Evolutionary conservation across 2,329 filamentous ascomycete species (phyloP).

Genomic region (Torrubiellomyces zombiae): DNA sequence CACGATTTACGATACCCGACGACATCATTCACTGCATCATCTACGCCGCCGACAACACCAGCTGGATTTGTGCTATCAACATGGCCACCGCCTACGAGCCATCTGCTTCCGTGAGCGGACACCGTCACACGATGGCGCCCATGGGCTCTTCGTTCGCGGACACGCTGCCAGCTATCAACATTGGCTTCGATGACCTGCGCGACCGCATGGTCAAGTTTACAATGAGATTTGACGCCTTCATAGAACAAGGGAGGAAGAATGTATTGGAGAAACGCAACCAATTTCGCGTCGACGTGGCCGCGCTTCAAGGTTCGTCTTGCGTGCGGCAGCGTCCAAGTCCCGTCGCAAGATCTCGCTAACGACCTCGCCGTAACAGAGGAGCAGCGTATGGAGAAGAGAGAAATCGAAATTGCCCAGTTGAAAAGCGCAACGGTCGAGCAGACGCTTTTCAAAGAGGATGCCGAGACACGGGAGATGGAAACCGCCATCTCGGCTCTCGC

Average conservation of each 20-base stretch:
- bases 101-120: slow-evolving; percentile 47
- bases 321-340: neutral
- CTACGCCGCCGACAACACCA: no score
- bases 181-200: slow-evolving; percentile 89
- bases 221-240: slow-evolving; percentile 78
- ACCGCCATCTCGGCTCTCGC: slow-evolving; percentile 40
- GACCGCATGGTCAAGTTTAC: slow-evolving; percentile 92
- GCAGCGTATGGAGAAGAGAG: slow-evolving; percentile 73
- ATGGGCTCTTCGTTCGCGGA: slow-evolving; percentile 53
- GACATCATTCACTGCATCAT: no score
- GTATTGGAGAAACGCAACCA: slow-evolving; percentile 88
- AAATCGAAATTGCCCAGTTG: slow-evolving; percentile 66
- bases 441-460: slow-evolving; percentile 58
- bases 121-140: slow-evolving; percentile 39
- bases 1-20: no score
- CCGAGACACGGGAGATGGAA: slow-evolving; percentile 63
- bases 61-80: no score
- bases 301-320: slow-evolving; percentile 62
- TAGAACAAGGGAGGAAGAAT: slow-evolving; percentile 76
- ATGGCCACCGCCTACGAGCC: slow-evolving; percentile 52
- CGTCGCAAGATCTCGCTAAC: slow-evolving; percentile 2
- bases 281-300: slow-evolving; percentile 78
- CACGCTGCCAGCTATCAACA: slow-evolving; percentile 75
- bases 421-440: slow-evolving; percentile 57
- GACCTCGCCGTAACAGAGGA: slow-evolving; percentile 45